phyloP scores from a whole-genome alignment of 345 rosid species.

The Diplotaxis tenuifolia region DNA sequence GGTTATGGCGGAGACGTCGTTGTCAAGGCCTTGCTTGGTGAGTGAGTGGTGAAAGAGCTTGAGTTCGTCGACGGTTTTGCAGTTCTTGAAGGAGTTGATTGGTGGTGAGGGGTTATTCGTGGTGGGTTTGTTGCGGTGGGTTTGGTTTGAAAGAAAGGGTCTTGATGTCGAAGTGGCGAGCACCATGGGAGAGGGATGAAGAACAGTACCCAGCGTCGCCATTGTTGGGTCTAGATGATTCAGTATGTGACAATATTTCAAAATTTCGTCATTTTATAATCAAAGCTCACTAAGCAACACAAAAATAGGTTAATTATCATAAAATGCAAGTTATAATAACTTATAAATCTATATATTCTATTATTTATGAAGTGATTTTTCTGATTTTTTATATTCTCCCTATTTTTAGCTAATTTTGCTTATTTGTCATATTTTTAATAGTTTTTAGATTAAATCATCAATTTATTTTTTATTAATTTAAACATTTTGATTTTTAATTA shows the following conservation, averaged over 20 bases:
- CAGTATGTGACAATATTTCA: neutral
- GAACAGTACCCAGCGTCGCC: slow-evolving; percentile 28
- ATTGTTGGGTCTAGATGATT: slow-evolving; percentile 1
- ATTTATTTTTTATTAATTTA: too few species aligned
- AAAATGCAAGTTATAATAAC: too few species aligned
- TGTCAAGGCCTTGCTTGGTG: slow-evolving; percentile 38
- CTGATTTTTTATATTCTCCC: too few species aligned
- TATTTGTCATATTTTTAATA: too few species aligned
- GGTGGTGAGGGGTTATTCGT: neutral
- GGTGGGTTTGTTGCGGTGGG: slow-evolving; percentile 17
- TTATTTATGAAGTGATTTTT: too few species aligned
- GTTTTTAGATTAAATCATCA: too few species aligned
- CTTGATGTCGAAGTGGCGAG: slow-evolving; percentile 25
- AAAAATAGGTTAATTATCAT: too few species aligned
- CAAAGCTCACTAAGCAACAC: neutral
- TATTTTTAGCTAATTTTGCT: too few species aligned
- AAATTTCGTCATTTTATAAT: neutral
- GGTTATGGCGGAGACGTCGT: slow-evolving; percentile 27
- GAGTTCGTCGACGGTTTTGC: slow-evolving; percentile 47
- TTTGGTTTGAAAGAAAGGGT: neutral
- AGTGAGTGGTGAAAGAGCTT: slow-evolving; percentile 41
- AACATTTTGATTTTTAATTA: too few species aligned
- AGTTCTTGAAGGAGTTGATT: slow-evolving; percentile 32
- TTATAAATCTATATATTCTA: too few species aligned
- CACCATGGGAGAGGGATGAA: slow-evolving; percentile 29